Base-by-base conservation (phyloP, 495 filamentous ascomycete species). In the Corynascus novoguineensis region DNA sequence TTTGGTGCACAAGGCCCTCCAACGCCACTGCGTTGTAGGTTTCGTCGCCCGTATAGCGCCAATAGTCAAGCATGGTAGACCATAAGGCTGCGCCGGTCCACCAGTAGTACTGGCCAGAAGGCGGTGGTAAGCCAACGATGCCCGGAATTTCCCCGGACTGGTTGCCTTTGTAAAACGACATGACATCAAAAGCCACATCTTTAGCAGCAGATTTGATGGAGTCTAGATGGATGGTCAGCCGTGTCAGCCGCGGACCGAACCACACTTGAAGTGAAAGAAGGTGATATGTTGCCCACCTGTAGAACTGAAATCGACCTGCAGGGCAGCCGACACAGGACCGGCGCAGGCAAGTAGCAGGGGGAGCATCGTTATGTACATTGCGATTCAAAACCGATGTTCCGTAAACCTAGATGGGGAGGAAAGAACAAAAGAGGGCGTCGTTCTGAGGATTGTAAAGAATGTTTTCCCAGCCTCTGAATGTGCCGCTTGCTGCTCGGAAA, bases 31-130 rank as follows among this genome's bases (percentile, higher is more conserved):
- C 66, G 67, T 87, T 88, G 72, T 86, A 89, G 32, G 78, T 77
- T 19, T 66, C 69, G 62, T 89, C 86, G 37, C 80, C 80, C 4
- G 87, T 88, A 68, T 78, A 85, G 64, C 76, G 76, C 80, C 85
- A 86, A 63, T 89, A 91, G 60, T 89, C 83, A 22, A 90, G 75
- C 68, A 86, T 66, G 14, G 75, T 75, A 58, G 81, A 80, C 75
- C 84, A 89, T 68, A 87, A 77, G 28, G 77, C 80, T 56, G 82
- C 84, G 46, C 83, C 70, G 55, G 71, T 24, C 45, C 27, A 48
- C 58, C 86, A 90, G 68, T 77, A 77, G 60, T 77, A 77, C 7
- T 44, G 46, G 22, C 74, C 74, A 4, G 57, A 68, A 0, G 76
- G 74, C 14, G 77, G 78, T 24, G 76, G 77, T 0, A 71, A 74